Conservation (phyloP, 106 monocot genomes). For the Acorus calamus region DNA sequence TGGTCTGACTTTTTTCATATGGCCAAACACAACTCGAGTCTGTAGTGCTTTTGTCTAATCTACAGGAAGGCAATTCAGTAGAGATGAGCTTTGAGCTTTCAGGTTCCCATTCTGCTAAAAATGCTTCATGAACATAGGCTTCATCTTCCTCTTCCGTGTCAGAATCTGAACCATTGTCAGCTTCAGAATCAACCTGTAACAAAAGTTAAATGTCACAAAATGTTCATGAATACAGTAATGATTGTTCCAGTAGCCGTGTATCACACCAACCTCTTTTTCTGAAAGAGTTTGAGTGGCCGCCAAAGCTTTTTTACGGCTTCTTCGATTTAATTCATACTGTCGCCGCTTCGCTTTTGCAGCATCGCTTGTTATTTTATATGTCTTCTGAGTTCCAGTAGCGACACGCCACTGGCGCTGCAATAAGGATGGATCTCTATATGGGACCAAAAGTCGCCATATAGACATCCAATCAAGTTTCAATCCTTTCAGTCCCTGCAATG, state of each 20-base stretch:
- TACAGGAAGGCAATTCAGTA: constrained; percentile 10
- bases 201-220: background rate
- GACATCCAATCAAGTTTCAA: constrained; percentile 91
- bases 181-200: constrained; percentile 12
- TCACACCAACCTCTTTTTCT: constrained; percentile 47
- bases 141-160: constrained; percentile 52
- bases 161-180: constrained; percentile 31
- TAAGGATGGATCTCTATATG: constrained; percentile 83
- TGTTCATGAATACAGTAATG: background rate
- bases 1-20: constrained; percentile 6
- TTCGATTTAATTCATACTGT: constrained; percentile 74
- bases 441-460: constrained; percentile 75
- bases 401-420: constrained; percentile 82
- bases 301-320: constrained; percentile 43
- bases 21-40: constrained; percentile 5
- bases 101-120: constrained; percentile 54
- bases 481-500: constrained; percentile 59
- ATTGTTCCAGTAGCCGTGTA: background rate
- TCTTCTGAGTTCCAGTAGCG: constrained; percentile 85
- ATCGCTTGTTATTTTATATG: constrained; percentile 53
- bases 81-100: constrained; percentile 16
- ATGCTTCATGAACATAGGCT: constrained; percentile 92
- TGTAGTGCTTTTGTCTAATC: constrained; percentile 6
- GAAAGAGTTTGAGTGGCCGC: constrained; percentile 12
- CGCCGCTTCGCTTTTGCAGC: constrained; percentile 52